Evolutionary conservation across 305 asterid genomes (phyloP), one percentile per base, ranked within the genome.

Genomic region (Fraxinus xanthoxyloides): DNA sequence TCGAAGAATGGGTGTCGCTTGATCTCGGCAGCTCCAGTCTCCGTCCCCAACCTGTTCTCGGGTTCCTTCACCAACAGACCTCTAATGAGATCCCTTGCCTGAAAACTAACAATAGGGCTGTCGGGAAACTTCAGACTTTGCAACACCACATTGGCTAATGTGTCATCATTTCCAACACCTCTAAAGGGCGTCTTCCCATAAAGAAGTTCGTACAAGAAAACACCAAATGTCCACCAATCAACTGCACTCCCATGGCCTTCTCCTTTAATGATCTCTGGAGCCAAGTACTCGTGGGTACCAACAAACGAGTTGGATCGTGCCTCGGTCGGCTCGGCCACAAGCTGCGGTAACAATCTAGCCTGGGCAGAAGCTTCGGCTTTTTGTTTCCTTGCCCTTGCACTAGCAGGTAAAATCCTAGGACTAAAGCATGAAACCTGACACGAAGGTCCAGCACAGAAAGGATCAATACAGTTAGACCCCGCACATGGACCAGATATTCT

Each of bases 211-310:
- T 92, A 95, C 7, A 95, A 90, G 31, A 95, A 91, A 12, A 95
- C 89, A 3, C 99, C 99, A 5, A 95, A 85, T 0, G 96, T 94
- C 99, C 99, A 95, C 99, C 99, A 95, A 82, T 95, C 99, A n/a
- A 95, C 99, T 3, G 97, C 97, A 63, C 98, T 92, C 4, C 99
- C 99, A 13, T 95, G 99, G 4, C 98, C 97, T 75, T 95, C 99
- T 0, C 99, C 99, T 83, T 91, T 94, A 84, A 95, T 93, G 30
- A 95, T 95, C 89, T 95, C 98, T 0, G 98, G 98, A 31, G 98
- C 98, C 79, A 93, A 83, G 82, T 95, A 95, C 86, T 95, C 99
- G 21, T 95, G 99, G 8, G 99, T 95, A 21, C 99, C 99, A 0
- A 95, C 99, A 38, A 95, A 95, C 4, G 99, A 95, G 86, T 95